Evolutionary conservation across 345 rosid species (phyloP).

Genomic region (Abelmoschus esculentus): DNA sequence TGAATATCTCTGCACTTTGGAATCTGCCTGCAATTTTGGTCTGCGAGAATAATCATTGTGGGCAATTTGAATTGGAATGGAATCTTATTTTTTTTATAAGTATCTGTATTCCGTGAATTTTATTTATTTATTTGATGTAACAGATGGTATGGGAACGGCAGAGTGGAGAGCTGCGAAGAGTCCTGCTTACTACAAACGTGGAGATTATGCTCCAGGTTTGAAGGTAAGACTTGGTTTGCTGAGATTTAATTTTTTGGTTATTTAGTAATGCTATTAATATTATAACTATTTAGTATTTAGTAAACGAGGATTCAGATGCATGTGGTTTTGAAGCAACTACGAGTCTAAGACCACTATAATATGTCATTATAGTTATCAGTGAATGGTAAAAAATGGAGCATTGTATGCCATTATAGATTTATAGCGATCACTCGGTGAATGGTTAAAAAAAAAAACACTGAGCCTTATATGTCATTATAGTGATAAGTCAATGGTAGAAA

Average conservation of each 20-base stretch:
- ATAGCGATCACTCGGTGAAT: too few species aligned
- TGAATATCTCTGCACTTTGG: conserved; percentile 92
- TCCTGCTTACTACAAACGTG: conserved; percentile 87
- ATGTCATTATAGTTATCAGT: too few species aligned
- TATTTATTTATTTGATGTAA: background rate
- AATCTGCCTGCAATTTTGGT: conserved; percentile 86
- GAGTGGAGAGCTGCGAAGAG: conserved; percentile 99
- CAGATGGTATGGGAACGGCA: conserved; percentile 99
- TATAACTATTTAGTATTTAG: background rate
- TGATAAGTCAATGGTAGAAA: background rate
- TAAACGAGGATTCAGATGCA: background rate
- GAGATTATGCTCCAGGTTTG: conserved; percentile 96
- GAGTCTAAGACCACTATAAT: background rate
- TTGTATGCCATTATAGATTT: background rate
- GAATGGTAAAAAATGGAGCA: background rate
- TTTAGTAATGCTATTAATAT: background rate
- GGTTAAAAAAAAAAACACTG: too few species aligned
- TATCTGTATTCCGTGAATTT: conserved; percentile 5
- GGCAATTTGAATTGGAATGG: conserved; percentile 6
- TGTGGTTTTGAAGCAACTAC: background rate
- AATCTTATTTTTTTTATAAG: background rate
- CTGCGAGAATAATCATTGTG: conserved; percentile 98
- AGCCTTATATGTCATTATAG: background rate
- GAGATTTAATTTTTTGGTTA: background rate
- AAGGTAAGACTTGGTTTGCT: conserved; percentile 43